A percentile compares a stretch with the other conserved stretches of the same genome.
Conservation (phyloP, 495 filamentous ascomycete genomes). For the Hypoxylon rickii region DNA sequence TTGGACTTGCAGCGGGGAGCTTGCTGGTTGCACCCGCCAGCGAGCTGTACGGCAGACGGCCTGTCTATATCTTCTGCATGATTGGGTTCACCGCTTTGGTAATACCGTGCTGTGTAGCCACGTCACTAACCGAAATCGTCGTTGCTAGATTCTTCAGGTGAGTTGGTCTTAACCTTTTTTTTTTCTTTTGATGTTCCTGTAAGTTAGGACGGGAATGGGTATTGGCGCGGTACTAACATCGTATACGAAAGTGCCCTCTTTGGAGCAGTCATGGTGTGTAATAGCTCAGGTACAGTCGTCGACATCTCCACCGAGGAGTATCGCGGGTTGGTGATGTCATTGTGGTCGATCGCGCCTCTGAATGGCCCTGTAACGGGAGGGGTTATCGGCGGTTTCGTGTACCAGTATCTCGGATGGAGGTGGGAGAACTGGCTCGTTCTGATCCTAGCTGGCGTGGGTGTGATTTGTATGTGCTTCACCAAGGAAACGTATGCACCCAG, state of each 20-base stretch:
- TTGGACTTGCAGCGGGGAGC: slow-evolving; percentile 74
- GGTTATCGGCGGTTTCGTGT: slow-evolving; percentile 77
- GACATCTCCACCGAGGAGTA: slow-evolving; percentile 75
- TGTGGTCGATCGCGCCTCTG: slow-evolving; percentile 79
- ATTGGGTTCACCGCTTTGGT: slow-evolving; percentile 66
- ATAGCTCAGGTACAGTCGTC: slow-evolving; percentile 79
- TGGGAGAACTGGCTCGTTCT: slow-evolving; percentile 88
- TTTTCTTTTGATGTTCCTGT: too few species aligned
- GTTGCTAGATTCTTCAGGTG: slow-evolving; percentile 74
- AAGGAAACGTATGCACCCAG: slow-evolving; percentile 80
- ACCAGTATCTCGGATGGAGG: slow-evolving; percentile 78
- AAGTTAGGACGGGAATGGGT: not conserved
- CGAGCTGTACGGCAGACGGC: slow-evolving; percentile 78
- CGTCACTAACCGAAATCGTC: slow-evolving; percentile 65
- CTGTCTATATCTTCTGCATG: slow-evolving; percentile 70
- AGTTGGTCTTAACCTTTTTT: too few species aligned
- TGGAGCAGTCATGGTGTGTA: slow-evolving; percentile 78
- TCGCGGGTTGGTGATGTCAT: slow-evolving; percentile 71
- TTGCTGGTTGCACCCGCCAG: slow-evolving; percentile 73
- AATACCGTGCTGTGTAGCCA: slow-evolving; percentile 72
- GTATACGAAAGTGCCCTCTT: slow-evolving; percentile 62
- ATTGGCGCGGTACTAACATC: slow-evolving; percentile 12
- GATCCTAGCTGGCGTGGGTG: slow-evolving; percentile 65
- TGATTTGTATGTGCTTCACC: slow-evolving; percentile 56
- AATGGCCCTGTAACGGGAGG: slow-evolving; percentile 72